phyloP scores from a whole-genome alignment of 78 protist species.

The Dictyostelium firmibasis region DNA sequence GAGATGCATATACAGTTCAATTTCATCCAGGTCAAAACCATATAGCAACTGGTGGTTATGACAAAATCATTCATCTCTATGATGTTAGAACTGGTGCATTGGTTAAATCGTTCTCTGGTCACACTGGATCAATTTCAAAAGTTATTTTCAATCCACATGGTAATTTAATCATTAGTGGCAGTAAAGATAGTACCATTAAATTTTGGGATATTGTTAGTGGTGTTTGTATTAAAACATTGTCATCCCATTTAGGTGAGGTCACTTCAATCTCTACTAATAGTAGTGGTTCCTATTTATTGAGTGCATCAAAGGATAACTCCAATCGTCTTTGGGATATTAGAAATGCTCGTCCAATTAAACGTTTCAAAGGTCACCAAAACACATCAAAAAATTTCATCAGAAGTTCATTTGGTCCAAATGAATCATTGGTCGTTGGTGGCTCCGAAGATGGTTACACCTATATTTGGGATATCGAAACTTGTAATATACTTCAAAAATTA shows the following conservation, averaged over 20 bases:
- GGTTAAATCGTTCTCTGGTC: slow-evolving; percentile 79
- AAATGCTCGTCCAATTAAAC: slow-evolving; percentile 72
- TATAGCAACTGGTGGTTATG: slow-evolving; percentile 88
- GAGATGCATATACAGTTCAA: slow-evolving; percentile 81
- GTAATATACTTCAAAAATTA: slow-evolving; percentile 77
- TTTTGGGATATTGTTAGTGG: slow-evolving; percentile 95
- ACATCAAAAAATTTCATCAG: slow-evolving; percentile 88
- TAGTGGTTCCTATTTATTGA: slow-evolving; percentile 76
- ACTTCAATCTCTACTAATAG: slow-evolving; percentile 84
- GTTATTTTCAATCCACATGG: slow-evolving; percentile 88
- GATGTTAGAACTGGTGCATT: slow-evolving; percentile 75
- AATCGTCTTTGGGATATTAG: slow-evolving; percentile 93
- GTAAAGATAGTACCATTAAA: slow-evolving; percentile 89
- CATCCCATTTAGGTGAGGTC: slow-evolving; percentile 90
- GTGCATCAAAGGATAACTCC: slow-evolving; percentile 89
- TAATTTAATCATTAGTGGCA: slow-evolving; percentile 89
- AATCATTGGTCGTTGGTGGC: slow-evolving; percentile 82
- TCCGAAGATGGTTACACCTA: slow-evolving; percentile 88
- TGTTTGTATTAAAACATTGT: slow-evolving; percentile 86
- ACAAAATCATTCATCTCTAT: slow-evolving; percentile 82
- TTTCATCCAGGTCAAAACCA: slow-evolving; percentile 86
- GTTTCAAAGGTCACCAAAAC: slow-evolving; percentile 93
- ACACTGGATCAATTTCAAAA: slow-evolving; percentile 65
- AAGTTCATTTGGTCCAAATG: slow-evolving; percentile 81
- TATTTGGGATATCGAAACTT: slow-evolving; percentile 83